Percentiles rank a stretch among this genome's conserved stretches.
phyloP scores from a whole-genome alignment of 164 flowering plant genomes.

The Stephania japonica region DNA sequence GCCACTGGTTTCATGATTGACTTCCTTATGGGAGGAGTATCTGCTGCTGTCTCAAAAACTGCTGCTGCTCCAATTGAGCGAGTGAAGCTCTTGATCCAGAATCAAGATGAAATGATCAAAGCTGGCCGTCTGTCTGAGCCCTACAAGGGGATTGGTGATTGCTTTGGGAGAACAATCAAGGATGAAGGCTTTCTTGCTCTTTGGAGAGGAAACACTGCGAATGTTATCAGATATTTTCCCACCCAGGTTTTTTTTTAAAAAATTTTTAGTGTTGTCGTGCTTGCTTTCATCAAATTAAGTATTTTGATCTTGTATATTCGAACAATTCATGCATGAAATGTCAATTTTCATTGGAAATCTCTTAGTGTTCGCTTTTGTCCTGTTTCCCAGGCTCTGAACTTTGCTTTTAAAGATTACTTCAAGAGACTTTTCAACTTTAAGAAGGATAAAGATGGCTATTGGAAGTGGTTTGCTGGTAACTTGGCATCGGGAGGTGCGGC shows the following conservation, averaged over 20 bases:
- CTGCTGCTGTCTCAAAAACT: constrained; percentile 57
- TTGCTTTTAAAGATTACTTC: constrained; percentile 61
- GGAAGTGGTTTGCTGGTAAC: constrained; percentile 53
- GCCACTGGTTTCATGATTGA: constrained; percentile 29
- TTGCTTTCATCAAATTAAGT: neutral
- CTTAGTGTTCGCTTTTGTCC: neutral
- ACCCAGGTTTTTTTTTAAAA: constrained; percentile 45
- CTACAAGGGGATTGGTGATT: constrained; percentile 47
- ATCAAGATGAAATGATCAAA: constrained; percentile 52
- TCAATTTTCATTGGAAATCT: neutral
- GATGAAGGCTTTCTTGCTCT: constrained; percentile 49
- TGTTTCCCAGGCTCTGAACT: constrained; percentile 37
- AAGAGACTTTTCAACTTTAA: constrained; percentile 46
- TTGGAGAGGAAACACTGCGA: constrained; percentile 56
- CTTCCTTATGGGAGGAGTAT: constrained; percentile 55
- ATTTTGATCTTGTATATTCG: neutral
- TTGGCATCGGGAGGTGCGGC: constrained; percentile 59
- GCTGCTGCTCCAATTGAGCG: constrained; percentile 67
- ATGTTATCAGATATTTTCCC: constrained; percentile 59
- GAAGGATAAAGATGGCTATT: constrained; percentile 54
- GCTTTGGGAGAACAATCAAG: constrained; percentile 48
- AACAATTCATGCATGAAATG: neutral
- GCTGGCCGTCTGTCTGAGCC: constrained; percentile 50
- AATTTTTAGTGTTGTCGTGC: neutral
- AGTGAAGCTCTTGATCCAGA: constrained; percentile 50